Evolutionary conservation across 345 rosid genomes (phyloP).

Genomic region (Dimocarpus longan): DNA sequence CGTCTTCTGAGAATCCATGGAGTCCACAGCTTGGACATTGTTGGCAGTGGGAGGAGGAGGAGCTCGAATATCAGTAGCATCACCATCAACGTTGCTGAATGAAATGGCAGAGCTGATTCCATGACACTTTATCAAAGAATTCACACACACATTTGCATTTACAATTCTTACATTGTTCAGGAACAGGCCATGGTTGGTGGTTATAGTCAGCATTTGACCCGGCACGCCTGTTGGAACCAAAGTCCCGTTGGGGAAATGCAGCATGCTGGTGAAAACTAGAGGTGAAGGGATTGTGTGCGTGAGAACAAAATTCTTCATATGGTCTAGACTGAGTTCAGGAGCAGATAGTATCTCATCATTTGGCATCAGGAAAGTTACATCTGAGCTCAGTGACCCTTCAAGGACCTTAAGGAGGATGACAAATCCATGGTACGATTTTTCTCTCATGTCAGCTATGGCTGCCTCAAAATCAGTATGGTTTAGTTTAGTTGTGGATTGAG

Average conservation of each 20-base stretch:
- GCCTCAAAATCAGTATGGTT: slow-evolving; percentile 36
- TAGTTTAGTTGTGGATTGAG: slow-evolving; percentile 19
- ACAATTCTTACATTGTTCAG: slow-evolving; percentile 43
- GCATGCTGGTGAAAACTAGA: slow-evolving; percentile 22
- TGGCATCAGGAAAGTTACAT: slow-evolving; percentile 43
- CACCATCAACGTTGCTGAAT: background rate
- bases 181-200: slow-evolving; percentile 22
- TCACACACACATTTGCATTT: slow-evolving; percentile 35
- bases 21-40: background rate
- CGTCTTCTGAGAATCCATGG: background rate
- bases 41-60: background rate
- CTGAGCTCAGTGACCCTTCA: slow-evolving; percentile 9
- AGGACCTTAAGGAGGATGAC: slow-evolving; percentile 48
- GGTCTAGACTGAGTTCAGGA: slow-evolving; percentile 12
- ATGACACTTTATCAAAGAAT: slow-evolving; percentile 38
- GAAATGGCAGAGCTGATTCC: slow-evolving; percentile 37
- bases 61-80: background rate
- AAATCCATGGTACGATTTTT: slow-evolving; percentile 41
- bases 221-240: slow-evolving; percentile 33
- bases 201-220: slow-evolving; percentile 34
- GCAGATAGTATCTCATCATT: slow-evolving; percentile 30
- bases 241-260: slow-evolving; percentile 45
- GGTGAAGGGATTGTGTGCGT: slow-evolving; percentile 39
- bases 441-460: slow-evolving; percentile 43
- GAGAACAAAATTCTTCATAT: slow-evolving; percentile 38